phyloP scores from a whole-genome alignment of 352 stramenopile genomes.

The Pythium brassicae region DNA sequence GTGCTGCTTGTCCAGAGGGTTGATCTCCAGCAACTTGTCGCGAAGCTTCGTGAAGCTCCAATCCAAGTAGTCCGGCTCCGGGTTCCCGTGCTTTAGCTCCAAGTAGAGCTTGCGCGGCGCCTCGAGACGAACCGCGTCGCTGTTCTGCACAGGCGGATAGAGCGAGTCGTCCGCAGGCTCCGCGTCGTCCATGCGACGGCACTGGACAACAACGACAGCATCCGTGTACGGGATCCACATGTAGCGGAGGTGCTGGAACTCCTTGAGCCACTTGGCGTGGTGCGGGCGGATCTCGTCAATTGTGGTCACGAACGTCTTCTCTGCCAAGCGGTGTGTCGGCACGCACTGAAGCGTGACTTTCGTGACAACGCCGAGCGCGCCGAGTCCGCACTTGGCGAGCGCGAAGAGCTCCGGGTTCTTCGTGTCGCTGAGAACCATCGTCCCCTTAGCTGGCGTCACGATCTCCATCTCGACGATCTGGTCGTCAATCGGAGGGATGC shows the following conservation, averaged over 20 bases:
- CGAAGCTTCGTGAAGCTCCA: constrained; percentile 85
- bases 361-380: constrained; percentile 94
- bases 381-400: constrained; percentile 93
- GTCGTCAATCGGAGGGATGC: constrained; percentile 95
- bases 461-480: constrained; percentile 96
- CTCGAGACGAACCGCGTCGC: constrained; percentile 62
- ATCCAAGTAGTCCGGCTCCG: constrained; percentile 58
- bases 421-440: constrained; percentile 82
- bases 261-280: constrained; percentile 65
- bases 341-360: constrained; percentile 96
- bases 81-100: constrained; percentile 51
- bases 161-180: constrained; percentile 33
- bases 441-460: constrained; percentile 91
- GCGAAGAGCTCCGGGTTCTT: constrained; percentile 86
- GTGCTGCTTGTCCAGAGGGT: constrained; percentile 89
- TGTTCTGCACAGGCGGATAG: constrained; percentile 42
- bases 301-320: constrained; percentile 92
- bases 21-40: constrained; percentile 75
- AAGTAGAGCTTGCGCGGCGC: constrained; percentile 79
- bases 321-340: constrained; percentile 89
- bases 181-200: constrained; percentile 47
- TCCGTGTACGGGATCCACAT: constrained; percentile 99
- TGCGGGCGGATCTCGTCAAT: constrained; percentile 81
- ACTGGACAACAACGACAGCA: constrained; percentile 92
- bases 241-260: constrained; percentile 91